Evolutionary conservation across 805 yeast species (phyloP), one percentile per base, ranked within the genome.

Genomic region (Debaryomyces maramus): DNA sequence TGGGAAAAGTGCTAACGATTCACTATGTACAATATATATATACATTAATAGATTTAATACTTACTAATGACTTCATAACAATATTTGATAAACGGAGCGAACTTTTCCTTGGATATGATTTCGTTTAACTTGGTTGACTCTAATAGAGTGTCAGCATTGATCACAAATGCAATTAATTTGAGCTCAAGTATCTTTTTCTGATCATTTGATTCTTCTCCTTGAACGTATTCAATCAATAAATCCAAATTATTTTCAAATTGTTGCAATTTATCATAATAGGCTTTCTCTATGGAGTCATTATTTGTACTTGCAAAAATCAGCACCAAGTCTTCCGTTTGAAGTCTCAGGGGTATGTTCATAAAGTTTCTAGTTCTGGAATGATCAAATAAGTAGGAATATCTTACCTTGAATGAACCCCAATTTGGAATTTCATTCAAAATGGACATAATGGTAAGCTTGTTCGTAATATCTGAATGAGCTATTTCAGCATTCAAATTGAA

Each of bases 1-100:
- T 85, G 93, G 90, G 73, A 76, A 45, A 60, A 56, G 27, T 22
- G 38, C 20, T 38, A 23, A 38, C 13, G 10, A 24, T 11, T n/a
- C 28, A 6, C 28, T 24, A 24, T 24, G 28, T 24, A 24, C 13
- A 32, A 7, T 26, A 34, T 11, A 36, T n/a, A 14, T 32, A 36
- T n/a, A 14, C 29, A 16, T 36, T 19, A 36, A 28, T 35, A 36
- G 18, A 14, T n/a, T 17, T 29, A 29, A 29, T 29, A 29, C n/a
- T 17, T 29, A 15, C 20, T 42, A 2, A 46, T 22, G 6, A 41
- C 21, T 3, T 36, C 34, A 27, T 39, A 39, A 23, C 47, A 47
- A 14, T 23, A 17, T 2, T 35, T 10, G 10, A 45, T 28, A 22
- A 51, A 40, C 2, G 34, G 42, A 1, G 37, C 40, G 13, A 23